Evolutionary conservation across 441 rosid genomes (phyloP), one percentile per base, ranked within the genome.

Genomic region (Aleurites moluccanus): DNA sequence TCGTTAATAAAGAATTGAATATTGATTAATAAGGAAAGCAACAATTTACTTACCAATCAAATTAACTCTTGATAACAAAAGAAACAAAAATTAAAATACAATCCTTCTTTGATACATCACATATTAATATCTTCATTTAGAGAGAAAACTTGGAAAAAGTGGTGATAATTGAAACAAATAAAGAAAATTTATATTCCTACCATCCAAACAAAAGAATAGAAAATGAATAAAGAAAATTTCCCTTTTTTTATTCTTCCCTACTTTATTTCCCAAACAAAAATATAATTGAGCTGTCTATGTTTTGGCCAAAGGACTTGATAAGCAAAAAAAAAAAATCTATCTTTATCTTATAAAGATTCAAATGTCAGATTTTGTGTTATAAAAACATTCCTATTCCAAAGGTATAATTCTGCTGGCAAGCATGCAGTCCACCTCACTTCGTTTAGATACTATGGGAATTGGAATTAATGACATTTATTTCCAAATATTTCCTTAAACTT

Each of bases 371-470:
- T 56, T 50, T 30, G 60, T 30, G 33, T 11, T 53, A 33, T 3
- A 59, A 73, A 56, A 73, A 73, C 69, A 73, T 73, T 73, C 35
- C 61, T 20, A 50, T 62, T 62, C 18, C 49, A 73, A 73, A 52
- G 16, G 33, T 49, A 63, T 63, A 62, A 73, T 63, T 21, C 30
- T 73, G 75, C 69, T 63, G 60, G 27, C 27, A 72, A 47, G 67
- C 75, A 30, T 72, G 75, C 59, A 20, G 27, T 72, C 74, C 74
- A 56, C 63, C 53, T 71, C 74, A 56, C 63, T 40, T 71, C 13
- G 5, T 30, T 23, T 23, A 40, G 38, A 59, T 57, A 15, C 73
- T 56, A 49, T 71, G n/a, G n/a, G n/a, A n/a, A n/a, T 72, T 16
- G 55, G 66, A 59, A 60, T 68, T 53, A 68, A 50, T 68, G 52